Base-by-base conservation (phyloP, 106 monocot genomes). In the Dendrobium chrysotoxum region DNA sequence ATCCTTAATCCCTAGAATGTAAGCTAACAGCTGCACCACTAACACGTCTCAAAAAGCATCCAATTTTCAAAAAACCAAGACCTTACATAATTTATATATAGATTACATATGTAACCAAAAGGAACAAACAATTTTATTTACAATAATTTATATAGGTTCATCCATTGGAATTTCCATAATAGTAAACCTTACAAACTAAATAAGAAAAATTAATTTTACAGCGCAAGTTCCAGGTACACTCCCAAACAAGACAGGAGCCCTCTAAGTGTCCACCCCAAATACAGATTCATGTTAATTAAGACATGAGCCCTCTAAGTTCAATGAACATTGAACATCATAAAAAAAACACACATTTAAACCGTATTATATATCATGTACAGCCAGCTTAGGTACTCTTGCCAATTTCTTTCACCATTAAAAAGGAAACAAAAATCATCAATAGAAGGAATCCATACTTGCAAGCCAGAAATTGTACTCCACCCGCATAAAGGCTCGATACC, bases 391-490 rank as follows among this genome's bases (percentile, higher is more conserved):
- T 20, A 16, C 55, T n/a, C 57, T 57, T 5, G 57, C 4, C 57
- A 57, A 57, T 57, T 57, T 20, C 57, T 3, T 17, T 57, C 17
- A 16, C 18, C 57, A 6, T 5, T n/a, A 55, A 55, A 20, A 55
- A 55, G 10, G 13, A 55, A 44, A 44, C 4, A 42, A 20, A 28
- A 35, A 35, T 38, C 70, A 70, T 7, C 11, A 23, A 35, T 1
- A 9, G 16, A 28, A 30, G 53, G 9, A 12, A 67, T 41, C 13
- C 68, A 28, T 57, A 99, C 98, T 74, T 88, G 79, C 47, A 95
- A 80, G 4, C 86, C 91, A 28, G 91, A 75, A 71, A 99, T 84
- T 13, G 81, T 10, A 39, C 79, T 70, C 98, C 98, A 99, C 2
- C 50, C 38, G 45, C 89, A 85, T 76, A 99, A 76, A 21, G 85